A percentile compares a stretch with the other conserved stretches of the same genome.
phyloP scores from a whole-genome alignment of 192 early-diverging fungal genomes.

The Rhizoclosmatium sp. region DNA sequence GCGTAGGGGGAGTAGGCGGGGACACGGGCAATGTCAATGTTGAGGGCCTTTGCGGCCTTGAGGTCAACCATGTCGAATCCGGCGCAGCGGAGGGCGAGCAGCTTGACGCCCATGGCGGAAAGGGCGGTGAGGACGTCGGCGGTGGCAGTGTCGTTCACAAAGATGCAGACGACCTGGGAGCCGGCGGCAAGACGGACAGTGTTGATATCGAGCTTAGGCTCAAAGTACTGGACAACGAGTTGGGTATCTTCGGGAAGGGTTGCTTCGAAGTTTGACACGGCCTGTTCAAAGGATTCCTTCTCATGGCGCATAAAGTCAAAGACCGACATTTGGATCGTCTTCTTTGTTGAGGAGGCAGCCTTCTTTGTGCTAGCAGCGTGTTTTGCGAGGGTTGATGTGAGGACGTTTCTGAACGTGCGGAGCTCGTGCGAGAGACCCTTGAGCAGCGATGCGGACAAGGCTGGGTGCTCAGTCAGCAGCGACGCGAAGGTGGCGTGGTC shows the following conservation, averaged over 20 bases:
- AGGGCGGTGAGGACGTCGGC: constrained; percentile 43
- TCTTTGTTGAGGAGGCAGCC: not conserved
- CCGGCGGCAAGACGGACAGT: constrained; percentile 33
- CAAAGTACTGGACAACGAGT: constrained; percentile 25
- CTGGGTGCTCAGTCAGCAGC: constrained; percentile 21
- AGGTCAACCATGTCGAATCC: constrained; percentile 59
- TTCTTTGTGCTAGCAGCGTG: not conserved
- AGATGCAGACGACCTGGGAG: constrained; percentile 54
- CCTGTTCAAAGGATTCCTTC: constrained; percentile 34
- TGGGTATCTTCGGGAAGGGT: not conserved
- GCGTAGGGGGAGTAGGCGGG: constrained; percentile 59
- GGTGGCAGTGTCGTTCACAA: constrained; percentile 54
- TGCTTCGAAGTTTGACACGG: constrained; percentile 19
- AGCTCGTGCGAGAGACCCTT: constrained; percentile 36
- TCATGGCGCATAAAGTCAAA: constrained; percentile 46
- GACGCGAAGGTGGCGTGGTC: constrained; percentile 13
- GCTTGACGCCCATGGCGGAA: constrained; percentile 40
- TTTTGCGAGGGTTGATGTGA: constrained; percentile 22
- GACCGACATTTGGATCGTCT: constrained; percentile 28
- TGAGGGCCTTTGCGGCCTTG: constrained; percentile 35
- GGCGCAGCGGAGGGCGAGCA: constrained; percentile 58
- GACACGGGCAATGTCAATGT: constrained; percentile 52
- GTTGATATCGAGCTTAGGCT: constrained; percentile 21
- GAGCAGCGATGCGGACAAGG: constrained; percentile 27
- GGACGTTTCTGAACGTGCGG: constrained; percentile 32